Base-by-base conservation (phyloP, 768 basidiomycete species). In the Melanogaster broomeanus region DNA sequence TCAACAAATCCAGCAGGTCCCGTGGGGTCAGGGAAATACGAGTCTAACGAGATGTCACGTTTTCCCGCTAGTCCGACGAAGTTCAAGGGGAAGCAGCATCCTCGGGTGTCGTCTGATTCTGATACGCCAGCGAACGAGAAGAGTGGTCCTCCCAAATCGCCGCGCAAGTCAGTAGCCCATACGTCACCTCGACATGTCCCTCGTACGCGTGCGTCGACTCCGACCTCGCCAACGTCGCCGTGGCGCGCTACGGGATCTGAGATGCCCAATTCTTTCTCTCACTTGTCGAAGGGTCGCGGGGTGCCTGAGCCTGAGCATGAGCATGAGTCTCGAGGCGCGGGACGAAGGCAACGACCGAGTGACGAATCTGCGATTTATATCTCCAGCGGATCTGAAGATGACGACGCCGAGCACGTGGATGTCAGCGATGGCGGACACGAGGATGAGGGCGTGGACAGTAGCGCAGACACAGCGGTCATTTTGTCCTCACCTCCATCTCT, bases 361-460 rank as follows among this genome's bases (percentile, higher is more conserved):
- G 54, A 60, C 38, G 9, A 47, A 10, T 55, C 49, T 45, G 55
- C 52, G 13, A 66, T 66, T 24, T 65, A 44, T 42, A 66, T 66
- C 19, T 67, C 65, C 8, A 66, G 65, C 8, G 64, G 52, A 21
- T 67, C 65, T 25, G 65, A 66, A 40, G 61, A 56, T n/a, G 62
- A 57, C 35, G 38, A 24, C 7, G n/a, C 4, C 16, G n/a, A 6
- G 33, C 37, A 13, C 13, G 19, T 16, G 41, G 13, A 10, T 35
- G 11, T 24, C 11, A 28, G 10, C 7, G 35, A 11, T 30, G 16
- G n/a, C 10, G 37, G 16, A 6, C 31, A n/a, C 18, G 47, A 35
- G 21, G 48, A 60, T 37, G 33, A 15, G n/a, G 53, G 48, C 6
- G 21, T 11, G 42, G 51, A 55, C 10, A 49, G 37, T 12, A 46